A percentile compares a stretch with the other conserved stretches of the same genome.
phyloP scores from a whole-genome alignment of 176 grass and related monocot genomes.

The Oryza longistaminata region DNA sequence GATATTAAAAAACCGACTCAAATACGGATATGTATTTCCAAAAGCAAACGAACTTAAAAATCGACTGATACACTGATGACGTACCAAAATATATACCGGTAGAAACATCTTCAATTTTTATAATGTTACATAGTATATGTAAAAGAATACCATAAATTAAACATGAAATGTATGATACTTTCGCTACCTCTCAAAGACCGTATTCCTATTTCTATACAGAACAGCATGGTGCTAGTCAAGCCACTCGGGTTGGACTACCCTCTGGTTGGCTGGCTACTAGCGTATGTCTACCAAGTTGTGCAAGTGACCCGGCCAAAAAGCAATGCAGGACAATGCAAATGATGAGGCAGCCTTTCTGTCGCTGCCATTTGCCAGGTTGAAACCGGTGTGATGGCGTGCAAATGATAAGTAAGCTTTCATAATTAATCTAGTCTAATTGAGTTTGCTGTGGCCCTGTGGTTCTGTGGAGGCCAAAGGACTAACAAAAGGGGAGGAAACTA shows the following conservation, averaged over 20 bases:
- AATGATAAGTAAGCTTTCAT: slow-evolving; percentile 31
- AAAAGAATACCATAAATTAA: neutral
- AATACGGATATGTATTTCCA: no score
- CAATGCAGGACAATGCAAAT: neutral
- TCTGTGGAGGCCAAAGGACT: neutral
- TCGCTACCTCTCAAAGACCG: neutral
- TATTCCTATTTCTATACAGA: neutral
- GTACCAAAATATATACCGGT: no score
- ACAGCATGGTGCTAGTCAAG: neutral
- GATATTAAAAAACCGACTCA: no score
- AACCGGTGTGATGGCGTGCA: slow-evolving; percentile 16
- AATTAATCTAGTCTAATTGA: neutral
- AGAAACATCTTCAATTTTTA: no score
- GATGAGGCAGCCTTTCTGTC: slow-evolving; percentile 44
- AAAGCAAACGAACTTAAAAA: no score
- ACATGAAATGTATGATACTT: neutral
- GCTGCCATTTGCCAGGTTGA: slow-evolving; percentile 15
- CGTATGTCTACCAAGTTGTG: neutral
- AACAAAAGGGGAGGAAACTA: slow-evolving; percentile 25
- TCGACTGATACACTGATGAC: no score
- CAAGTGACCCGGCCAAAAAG: slow-evolving; percentile 4
- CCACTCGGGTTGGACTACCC: neutral
- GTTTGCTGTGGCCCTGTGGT: neutral
- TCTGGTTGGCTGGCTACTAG: neutral
- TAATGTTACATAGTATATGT: no score